A percentile compares a stretch with the other conserved stretches of the same genome.
Conservation (phyloP, 148 eudicot genomes). For the Vaccinium myrtillus region DNA sequence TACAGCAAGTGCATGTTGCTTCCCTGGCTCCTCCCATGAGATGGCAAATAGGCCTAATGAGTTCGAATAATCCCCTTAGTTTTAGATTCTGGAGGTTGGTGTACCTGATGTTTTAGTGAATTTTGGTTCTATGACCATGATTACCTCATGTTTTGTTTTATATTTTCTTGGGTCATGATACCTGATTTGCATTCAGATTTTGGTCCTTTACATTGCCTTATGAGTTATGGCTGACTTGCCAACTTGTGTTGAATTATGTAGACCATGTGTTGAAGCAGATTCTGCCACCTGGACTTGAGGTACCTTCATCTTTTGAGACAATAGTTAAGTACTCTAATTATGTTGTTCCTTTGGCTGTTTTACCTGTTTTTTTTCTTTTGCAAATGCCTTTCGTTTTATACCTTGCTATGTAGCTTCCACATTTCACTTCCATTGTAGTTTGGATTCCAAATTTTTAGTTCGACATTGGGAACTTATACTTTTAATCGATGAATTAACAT, state of each 20-base stretch:
- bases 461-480: neutral
- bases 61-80: neutral
- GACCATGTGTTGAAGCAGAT: constrained; percentile 94
- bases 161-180: neutral
- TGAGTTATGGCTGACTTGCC: constrained; percentile 8
- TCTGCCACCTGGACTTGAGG: constrained; percentile 84
- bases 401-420: constrained; percentile 1
- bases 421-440: neutral
- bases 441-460: neutral
- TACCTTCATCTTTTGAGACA: constrained; percentile 96
- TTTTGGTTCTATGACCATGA: neutral
- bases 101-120: neutral
- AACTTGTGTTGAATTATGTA: constrained; percentile 29
- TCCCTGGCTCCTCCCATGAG: neutral
- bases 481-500: constrained; percentile 26
- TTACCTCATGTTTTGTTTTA: neutral
- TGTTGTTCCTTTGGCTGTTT: constrained; percentile 2
- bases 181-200: neutral
- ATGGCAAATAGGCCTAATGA: neutral
- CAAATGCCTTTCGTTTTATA: neutral
- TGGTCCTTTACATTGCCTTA: neutral
- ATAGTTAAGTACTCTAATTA: constrained; percentile 73
- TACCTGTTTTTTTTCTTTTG: neutral
- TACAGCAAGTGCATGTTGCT: neutral
- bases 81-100: constrained; percentile 1